These are phyloP conservation scores for Nannochloropsis oceanica DNA, from an alignment of 108 stramenopile species.

Conservation along the genomic window DNA sequence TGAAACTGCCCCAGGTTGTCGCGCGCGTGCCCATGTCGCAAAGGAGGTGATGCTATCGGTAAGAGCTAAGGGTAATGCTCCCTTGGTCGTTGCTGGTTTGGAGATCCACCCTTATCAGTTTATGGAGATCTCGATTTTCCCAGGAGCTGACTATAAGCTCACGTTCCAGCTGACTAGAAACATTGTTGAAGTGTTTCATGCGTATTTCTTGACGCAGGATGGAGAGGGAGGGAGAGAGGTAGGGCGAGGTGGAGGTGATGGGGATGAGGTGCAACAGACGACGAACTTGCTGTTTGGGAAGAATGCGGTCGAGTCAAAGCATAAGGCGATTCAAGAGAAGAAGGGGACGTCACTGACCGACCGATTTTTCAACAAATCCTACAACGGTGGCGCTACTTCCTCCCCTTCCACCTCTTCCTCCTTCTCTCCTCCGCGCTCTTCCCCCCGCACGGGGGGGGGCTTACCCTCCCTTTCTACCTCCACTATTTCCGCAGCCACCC, in stretches of 20 bases:
- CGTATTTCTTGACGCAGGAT: neutral
- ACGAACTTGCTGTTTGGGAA: neutral
- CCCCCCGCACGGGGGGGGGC: neutral
- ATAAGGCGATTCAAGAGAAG: neutral
- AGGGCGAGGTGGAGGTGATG: neutral
- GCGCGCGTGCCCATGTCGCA: neutral
- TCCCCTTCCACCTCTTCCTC: neutral
- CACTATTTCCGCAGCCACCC: neutral
- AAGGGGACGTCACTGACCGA: neutral
- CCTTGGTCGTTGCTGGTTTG: neutral
- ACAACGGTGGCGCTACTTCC: neutral
- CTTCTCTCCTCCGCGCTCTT: neutral
- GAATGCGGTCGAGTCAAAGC: neutral
- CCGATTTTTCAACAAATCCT: neutral
- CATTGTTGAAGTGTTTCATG: neutral
- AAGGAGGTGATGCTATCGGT: neutral
- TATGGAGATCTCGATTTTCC: neutral
- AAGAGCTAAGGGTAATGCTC: neutral
- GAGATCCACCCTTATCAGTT: neutral
- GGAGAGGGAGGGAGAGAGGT: neutral
- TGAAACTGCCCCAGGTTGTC: neutral
- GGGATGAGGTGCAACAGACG: neutral
- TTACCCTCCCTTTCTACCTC: neutral
- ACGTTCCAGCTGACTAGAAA: neutral
- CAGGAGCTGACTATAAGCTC: neutral